Evolutionary conservation across 116 monocot species (phyloP).

Genomic region (Posidonia oceanica): DNA sequence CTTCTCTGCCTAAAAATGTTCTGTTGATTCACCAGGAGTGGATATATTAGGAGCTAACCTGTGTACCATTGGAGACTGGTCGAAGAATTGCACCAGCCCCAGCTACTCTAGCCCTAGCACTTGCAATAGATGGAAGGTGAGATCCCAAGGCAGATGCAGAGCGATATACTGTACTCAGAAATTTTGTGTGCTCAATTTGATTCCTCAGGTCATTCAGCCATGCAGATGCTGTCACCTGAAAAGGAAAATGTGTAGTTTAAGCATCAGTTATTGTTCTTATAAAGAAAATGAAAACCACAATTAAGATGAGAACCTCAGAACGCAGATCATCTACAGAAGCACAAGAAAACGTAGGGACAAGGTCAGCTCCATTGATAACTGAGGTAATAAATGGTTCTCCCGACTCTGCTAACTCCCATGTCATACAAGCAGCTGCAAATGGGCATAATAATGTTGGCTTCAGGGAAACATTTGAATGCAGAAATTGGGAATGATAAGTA

Average conservation of each 20-base stretch:
- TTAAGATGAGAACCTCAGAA: slow-evolving; percentile 48
- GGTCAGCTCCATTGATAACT: slow-evolving; percentile 93
- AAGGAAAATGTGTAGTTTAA: no score
- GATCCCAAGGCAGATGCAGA: slow-evolving; percentile 96
- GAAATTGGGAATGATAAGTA: background rate
- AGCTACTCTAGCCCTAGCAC: slow-evolving; percentile 78
- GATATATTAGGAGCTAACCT: slow-evolving; percentile 27
- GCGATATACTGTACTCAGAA: slow-evolving; percentile 86
- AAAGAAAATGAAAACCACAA: background rate
- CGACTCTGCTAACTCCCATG: slow-evolving; percentile 97
- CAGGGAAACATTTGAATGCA: background rate
- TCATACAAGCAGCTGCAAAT: slow-evolving; percentile 93
- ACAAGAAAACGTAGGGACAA: slow-evolving; percentile 94
- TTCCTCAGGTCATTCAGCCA: slow-evolving; percentile 90
- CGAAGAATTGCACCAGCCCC: slow-evolving; percentile 93
- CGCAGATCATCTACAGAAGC: slow-evolving; percentile 96
- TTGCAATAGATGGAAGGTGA: slow-evolving; percentile 80
- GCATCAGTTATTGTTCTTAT: background rate
- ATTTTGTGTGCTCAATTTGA: slow-evolving; percentile 87
- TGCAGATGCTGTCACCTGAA: slow-evolving; percentile 91
- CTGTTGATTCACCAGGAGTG: background rate
- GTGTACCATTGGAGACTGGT: slow-evolving; percentile 85
- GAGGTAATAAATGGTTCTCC: slow-evolving; percentile 82
- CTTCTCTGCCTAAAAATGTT: no score
- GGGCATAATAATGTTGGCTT: background rate